These are phyloP conservation scores for Lactarius hatsudake DNA, from an alignment of 768 basidiomycete species.

Conservation along the genomic window DNA sequence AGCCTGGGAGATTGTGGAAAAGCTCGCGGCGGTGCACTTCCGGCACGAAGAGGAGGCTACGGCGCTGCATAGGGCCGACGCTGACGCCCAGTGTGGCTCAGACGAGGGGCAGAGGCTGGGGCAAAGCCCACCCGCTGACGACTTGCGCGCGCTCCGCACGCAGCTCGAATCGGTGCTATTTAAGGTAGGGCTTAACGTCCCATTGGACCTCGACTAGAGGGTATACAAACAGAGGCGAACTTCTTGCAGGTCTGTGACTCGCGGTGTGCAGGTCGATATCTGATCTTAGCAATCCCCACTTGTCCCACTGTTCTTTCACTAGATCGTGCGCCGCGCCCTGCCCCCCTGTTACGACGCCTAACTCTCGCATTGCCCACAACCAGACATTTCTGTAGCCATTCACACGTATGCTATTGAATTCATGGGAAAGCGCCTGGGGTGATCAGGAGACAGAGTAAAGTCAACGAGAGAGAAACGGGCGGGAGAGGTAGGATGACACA, in stretches of 20 bases:
- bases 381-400: too few species aligned
- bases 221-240: not conserved
- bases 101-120: not conserved
- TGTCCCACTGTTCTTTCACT: not conserved
- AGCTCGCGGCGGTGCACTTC: conserved; percentile 61
- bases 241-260: not conserved
- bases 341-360: not conserved
- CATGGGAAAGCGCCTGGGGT: too few species aligned
- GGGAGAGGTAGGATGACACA: too few species aligned
- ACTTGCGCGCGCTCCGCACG: conserved; percentile 9
- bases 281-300: too few species aligned
- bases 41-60: conserved; percentile 65
- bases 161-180: conserved; percentile 8
- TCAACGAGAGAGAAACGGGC: too few species aligned
- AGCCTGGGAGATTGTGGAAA: conserved; percentile 47
- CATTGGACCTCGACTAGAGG: not conserved
- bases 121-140: not conserved
- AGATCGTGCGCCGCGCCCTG: not conserved
- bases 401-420: too few species aligned
- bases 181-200: conserved; percentile 9
- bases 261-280: not conserved
- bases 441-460: too few species aligned
- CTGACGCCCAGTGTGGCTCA: too few species aligned
- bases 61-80: not conserved
- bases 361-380: not conserved